A percentile compares a stretch with the other conserved stretches of the same genome.
Evolutionary conservation across 2,329 filamentous ascomycete species (phyloP).

Genomic region (Pestalotiopsis sp.): DNA sequence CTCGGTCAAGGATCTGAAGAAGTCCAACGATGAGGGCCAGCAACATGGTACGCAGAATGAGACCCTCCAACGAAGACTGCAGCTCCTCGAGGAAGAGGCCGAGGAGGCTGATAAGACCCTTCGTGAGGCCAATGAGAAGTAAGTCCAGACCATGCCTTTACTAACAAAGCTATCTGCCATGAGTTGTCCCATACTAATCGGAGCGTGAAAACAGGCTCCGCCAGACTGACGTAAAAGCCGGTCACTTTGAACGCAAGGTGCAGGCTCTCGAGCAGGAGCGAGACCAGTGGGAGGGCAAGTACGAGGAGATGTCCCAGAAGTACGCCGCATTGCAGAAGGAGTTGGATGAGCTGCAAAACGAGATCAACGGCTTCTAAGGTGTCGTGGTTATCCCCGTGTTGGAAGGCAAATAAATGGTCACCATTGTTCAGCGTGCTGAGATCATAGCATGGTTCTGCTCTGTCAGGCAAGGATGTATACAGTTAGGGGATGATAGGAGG

Average conservation of each 20-base stretch:
- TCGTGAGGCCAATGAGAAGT: conserved; percentile 99
- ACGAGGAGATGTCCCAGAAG: conserved; percentile 96
- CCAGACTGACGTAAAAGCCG: conserved; percentile 98
- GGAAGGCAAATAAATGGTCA: background rate
- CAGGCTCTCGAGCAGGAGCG: conserved; percentile 90
- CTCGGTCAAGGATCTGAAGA: conserved; percentile 84
- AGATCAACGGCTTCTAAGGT: conserved; percentile 86
- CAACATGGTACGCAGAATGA: conserved; percentile 89
- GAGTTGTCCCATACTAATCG: conserved; percentile 13
- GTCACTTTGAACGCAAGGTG: conserved; percentile 99
- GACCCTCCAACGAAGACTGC: conserved; percentile 85
- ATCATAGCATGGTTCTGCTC: background rate
- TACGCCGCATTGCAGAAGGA: conserved; percentile 83
- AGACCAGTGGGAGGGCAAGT: conserved; percentile 96
- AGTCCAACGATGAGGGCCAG: conserved; percentile 77
- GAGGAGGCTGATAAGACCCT: conserved; percentile 96
- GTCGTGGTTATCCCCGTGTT: background rate
- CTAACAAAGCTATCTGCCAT: conserved; percentile 5
- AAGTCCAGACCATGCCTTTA: conserved; percentile 42
- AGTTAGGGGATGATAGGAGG: conserved; percentile 2
- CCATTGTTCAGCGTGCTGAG: background rate
- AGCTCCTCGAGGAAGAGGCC: conserved; percentile 96
- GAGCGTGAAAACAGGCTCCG: conserved; percentile 69
- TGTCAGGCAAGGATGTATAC: background rate
- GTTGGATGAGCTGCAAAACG: conserved; percentile 83